Conservation (phyloP, 2,329 filamentous ascomycete species). For the Annulohypoxylon truncatum region DNA sequence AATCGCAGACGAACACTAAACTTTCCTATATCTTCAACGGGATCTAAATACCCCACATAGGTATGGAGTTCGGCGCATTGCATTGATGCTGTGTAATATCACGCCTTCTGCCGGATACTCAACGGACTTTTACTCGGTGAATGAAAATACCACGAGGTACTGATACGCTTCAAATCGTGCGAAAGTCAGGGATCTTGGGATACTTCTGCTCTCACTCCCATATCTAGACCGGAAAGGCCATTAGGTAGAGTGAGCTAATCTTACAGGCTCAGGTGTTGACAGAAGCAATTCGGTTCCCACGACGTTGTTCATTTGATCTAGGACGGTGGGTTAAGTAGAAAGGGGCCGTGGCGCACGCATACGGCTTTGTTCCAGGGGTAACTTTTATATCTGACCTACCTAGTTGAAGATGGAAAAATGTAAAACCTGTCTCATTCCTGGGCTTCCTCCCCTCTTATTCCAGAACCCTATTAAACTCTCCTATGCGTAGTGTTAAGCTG, state of each 20-base stretch:
- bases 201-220: too few species aligned
- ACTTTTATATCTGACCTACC: too few species aligned
- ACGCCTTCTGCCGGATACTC: background rate
- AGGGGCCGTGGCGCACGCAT: too few species aligned
- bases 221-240: too few species aligned
- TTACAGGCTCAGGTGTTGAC: too few species aligned
- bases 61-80: conserved; percentile 20
- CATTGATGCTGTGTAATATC: conserved; percentile 1
- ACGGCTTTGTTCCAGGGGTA: background rate
- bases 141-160: background rate
- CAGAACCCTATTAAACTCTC: too few species aligned
- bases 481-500: too few species aligned
- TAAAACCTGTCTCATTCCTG: background rate
- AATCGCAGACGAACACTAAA: conserved; percentile 41
- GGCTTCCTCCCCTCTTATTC: background rate
- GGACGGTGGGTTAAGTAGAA: background rate
- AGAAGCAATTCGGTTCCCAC: too few species aligned
- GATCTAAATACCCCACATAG: background rate
- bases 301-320: too few species aligned
- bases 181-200: background rate
- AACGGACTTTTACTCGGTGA: background rate
- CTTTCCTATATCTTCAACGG: background rate
- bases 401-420: background rate
- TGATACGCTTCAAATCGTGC: background rate
- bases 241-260: too few species aligned